phyloP scores from a whole-genome alignment of 306 rosid species.

The Trifolium repens region DNA sequence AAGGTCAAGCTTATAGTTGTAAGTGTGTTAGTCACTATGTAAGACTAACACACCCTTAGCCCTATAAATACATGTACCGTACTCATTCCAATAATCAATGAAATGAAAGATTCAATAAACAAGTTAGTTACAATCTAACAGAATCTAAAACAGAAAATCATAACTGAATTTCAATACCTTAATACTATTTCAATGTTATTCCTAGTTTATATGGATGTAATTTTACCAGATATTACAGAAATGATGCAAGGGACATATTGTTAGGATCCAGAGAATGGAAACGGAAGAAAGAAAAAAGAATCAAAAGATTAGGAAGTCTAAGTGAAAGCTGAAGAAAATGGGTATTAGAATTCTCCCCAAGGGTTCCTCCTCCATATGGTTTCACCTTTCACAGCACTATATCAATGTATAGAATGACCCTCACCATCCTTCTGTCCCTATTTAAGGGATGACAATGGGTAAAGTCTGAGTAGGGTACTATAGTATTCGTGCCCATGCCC shows the following conservation, averaged over 20 bases:
- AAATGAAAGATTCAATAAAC: too few species aligned
- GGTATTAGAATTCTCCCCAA: not conserved
- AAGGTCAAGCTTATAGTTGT: too few species aligned
- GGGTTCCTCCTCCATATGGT: not conserved
- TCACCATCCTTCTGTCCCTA: not conserved
- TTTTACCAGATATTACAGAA: not conserved
- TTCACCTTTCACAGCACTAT: not conserved
- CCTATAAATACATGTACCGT: too few species aligned
- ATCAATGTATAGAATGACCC: not conserved
- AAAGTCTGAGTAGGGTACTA: not conserved
- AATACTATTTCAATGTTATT: constrained; percentile 2
- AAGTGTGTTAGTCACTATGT: too few species aligned
- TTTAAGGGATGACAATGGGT: not conserved
- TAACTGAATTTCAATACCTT: too few species aligned
- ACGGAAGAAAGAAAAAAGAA: not conserved
- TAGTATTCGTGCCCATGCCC: not conserved
- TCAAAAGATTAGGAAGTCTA: constrained; percentile 9
- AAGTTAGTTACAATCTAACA: too few species aligned
- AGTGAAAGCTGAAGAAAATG: not conserved
- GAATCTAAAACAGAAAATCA: too few species aligned
- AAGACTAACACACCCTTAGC: too few species aligned
- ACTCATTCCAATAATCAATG: too few species aligned
- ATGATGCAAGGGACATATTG: not conserved
- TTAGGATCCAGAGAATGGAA: constrained; percentile 1
- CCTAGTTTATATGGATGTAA: constrained; percentile 16